A percentile compares a stretch with the other conserved stretches of the same genome.
phyloP scores from a whole-genome alignment of 2,329 filamentous ascomycete genomes.

The Ascochyta rabiei region DNA sequence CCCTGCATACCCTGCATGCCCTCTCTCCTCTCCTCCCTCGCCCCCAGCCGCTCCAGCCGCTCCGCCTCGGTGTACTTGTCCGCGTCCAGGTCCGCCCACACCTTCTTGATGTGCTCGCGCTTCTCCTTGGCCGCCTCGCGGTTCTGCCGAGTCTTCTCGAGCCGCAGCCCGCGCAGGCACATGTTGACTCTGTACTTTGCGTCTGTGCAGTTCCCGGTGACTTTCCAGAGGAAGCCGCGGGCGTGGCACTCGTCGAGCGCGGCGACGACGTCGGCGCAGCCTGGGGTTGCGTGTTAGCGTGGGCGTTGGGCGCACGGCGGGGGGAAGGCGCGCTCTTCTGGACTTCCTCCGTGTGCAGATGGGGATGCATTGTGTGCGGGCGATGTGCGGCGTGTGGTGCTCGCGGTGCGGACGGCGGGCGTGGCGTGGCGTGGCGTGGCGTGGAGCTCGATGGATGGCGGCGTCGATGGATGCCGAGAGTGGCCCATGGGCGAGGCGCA shows the following conservation, averaged over 20 bases:
- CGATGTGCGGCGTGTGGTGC: not conserved
- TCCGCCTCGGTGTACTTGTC: constrained; percentile 55
- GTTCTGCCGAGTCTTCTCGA: constrained; percentile 79
- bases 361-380: constrained; percentile 82
- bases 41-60: not conserved
- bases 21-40: not conserved
- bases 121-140: constrained; percentile 71
- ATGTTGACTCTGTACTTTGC: constrained; percentile 83
- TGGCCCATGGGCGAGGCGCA: constrained; percentile 10
- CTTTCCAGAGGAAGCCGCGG: constrained; percentile 89
- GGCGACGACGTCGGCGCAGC: constrained; percentile 91
- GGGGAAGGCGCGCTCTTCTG: constrained; percentile 64
- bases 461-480: not conserved
- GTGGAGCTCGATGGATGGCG: constrained; percentile 13
- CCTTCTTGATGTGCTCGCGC: constrained; percentile 74
- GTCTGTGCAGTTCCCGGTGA: constrained; percentile 86
- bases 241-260: constrained; percentile 96
- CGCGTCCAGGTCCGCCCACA: constrained; percentile 79
- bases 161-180: constrained; percentile 81
- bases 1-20: not conserved
- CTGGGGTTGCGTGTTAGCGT: constrained; percentile 56
- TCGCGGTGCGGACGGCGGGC: no score
- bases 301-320: not conserved
- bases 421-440: constrained; percentile 15
- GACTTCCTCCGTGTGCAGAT: constrained; percentile 92